phyloP scores from a whole-genome alignment of 495 filamentous ascomycete species.

The Opeltia flavorubescens region DNA sequence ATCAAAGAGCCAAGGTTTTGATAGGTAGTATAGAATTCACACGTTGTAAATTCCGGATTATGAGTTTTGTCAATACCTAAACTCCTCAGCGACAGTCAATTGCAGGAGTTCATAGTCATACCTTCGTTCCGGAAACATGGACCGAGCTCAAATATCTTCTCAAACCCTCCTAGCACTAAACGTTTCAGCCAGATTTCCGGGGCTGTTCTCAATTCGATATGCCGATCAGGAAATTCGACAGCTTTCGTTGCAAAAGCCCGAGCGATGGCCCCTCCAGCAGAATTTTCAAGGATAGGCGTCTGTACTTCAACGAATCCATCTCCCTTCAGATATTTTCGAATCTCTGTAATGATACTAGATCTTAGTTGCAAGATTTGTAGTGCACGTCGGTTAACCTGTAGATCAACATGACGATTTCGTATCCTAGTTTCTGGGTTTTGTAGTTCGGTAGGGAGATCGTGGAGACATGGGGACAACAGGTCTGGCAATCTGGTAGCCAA shows the following conservation, averaged over 20 bases:
- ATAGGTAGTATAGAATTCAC: constrained; percentile 90
- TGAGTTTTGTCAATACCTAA: constrained; percentile 71
- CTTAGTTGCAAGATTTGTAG: constrained; percentile 60
- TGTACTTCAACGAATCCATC: constrained; percentile 70
- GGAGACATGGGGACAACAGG: constrained; percentile 62
- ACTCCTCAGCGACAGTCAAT: constrained; percentile 5
- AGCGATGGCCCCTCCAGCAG: constrained; percentile 70
- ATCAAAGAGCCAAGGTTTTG: constrained; percentile 67
- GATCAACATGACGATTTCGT: constrained; percentile 64
- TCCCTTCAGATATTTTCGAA: constrained; percentile 59
- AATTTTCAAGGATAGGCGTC: constrained; percentile 69
- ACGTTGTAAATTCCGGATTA: constrained; percentile 93
- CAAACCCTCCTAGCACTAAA: constrained; percentile 79
- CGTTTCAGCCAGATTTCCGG: constrained; percentile 94
- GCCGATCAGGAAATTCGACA: constrained; percentile 52
- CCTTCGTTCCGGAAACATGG: constrained; percentile 91
- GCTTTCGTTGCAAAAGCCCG: constrained; percentile 69
- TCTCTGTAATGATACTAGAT: constrained; percentile 54
- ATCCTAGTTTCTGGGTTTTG: constrained; percentile 49
- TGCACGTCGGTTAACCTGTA: constrained; percentile 53
- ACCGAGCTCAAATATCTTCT: constrained; percentile 84
- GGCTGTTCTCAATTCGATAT: constrained; percentile 68
- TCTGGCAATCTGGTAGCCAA: constrained; percentile 48
- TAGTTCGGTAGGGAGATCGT: constrained; percentile 54
- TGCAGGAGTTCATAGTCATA: constrained; percentile 10